Evolutionary conservation across 2,329 filamentous ascomycete genomes (phyloP).

Genomic region (Cercospora sp.): DNA sequence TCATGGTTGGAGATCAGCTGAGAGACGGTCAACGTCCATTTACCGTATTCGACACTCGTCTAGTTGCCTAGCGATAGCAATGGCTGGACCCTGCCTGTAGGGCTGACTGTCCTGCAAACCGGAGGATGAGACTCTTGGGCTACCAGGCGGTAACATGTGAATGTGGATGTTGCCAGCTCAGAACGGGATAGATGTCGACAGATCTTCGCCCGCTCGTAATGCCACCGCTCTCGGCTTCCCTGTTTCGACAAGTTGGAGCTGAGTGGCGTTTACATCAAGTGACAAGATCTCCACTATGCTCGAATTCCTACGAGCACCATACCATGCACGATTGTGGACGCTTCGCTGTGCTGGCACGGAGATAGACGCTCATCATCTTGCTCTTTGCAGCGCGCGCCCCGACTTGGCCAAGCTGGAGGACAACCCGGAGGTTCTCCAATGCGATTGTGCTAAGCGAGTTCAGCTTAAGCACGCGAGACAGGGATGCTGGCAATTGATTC

Average conservation of each 20-base stretch:
- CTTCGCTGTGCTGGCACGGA: background rate
- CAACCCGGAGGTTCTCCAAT: background rate
- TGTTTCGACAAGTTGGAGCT: background rate
- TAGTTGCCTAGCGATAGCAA: background rate
- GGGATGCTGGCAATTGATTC: background rate
- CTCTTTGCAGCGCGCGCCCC: background rate
- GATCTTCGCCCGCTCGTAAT: background rate
- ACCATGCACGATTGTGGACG: background rate
- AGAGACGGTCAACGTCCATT: background rate
- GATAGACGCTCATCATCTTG: background rate
- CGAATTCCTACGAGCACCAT: background rate
- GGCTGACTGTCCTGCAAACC: background rate
- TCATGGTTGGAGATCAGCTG: background rate
- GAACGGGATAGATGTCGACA: background rate
- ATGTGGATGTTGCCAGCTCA: background rate
- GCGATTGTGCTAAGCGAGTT: slow-evolving; percentile 3
- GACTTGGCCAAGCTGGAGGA: slow-evolving; percentile 1
- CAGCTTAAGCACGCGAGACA: slow-evolving; percentile 5
- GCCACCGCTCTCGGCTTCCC: background rate
- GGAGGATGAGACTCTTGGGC: background rate
- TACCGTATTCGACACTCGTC: background rate
- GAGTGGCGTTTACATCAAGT: background rate
- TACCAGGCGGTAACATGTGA: background rate
- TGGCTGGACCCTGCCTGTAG: background rate
- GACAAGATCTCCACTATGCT: background rate